A percentile compares a stretch with the other conserved stretches of the same genome.
These are phyloP conservation scores for Aspergillus sojae DNA, from an alignment of 2,329 filamentous ascomycete genomes.

Conservation along the genomic window DNA sequence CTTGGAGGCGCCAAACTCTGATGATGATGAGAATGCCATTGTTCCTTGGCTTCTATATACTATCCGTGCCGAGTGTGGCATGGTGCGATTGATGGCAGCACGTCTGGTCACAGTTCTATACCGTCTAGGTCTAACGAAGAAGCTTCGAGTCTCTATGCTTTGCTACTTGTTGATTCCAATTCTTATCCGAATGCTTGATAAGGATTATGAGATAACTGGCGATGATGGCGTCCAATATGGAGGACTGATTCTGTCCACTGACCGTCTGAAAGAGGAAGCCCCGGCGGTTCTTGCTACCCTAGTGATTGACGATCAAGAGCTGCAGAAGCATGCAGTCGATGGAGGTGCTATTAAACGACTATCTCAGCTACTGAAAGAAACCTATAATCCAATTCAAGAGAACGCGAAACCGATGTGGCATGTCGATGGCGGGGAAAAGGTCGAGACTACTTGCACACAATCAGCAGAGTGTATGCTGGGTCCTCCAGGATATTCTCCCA, in stretches of 20 bases:
- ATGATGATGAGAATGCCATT: conserved; percentile 70
- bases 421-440: conserved; percentile 35
- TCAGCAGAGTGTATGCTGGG: conserved; percentile 56
- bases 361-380: conserved; percentile 65
- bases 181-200: conserved; percentile 67
- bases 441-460: conserved; percentile 23
- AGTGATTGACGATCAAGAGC: conserved; percentile 72
- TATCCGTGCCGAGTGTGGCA: conserved; percentile 59
- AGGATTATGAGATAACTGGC: conserved; percentile 46
- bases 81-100: conserved; percentile 68
- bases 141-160: conserved; percentile 65
- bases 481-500: conserved; percentile 61
- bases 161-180: conserved; percentile 71
- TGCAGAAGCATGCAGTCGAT: conserved; percentile 83
- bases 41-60: conserved; percentile 73
- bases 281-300: conserved; percentile 77
- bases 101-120: conserved; percentile 71
- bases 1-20: conserved; percentile 46
- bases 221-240: conserved; percentile 44
- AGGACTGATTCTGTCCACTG: conserved; percentile 45
- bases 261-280: conserved; percentile 67
- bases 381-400: conserved; percentile 62
- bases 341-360: conserved; percentile 64
- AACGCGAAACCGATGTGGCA: conserved; percentile 59
- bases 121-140: conserved; percentile 67